A percentile compares a stretch with the other conserved stretches of the same genome.
Evolutionary conservation across 495 filamentous ascomycete genomes (phyloP).

Genomic region (Penicillium canescens): DNA sequence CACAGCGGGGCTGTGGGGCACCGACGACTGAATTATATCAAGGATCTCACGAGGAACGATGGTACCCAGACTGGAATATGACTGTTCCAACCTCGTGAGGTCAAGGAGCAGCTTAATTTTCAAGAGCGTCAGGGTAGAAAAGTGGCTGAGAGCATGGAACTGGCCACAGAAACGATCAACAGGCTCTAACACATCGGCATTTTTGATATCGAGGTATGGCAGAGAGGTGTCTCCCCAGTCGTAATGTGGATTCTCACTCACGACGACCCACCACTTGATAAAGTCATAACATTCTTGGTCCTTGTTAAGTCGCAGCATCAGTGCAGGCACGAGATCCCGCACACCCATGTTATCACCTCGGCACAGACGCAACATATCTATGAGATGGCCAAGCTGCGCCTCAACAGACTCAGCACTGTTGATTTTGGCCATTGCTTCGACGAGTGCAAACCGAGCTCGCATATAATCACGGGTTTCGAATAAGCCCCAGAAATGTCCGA

Average conservation of each 20-base stretch:
- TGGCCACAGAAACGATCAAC: neutral
- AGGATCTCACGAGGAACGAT: neutral
- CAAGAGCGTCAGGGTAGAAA: neutral
- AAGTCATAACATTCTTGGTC: too few relatives aligned
- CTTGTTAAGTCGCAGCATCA: too few relatives aligned
- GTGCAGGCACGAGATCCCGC: too few relatives aligned
- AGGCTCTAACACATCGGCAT: neutral
- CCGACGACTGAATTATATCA: neutral
- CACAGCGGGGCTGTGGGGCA: neutral
- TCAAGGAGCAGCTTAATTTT: neutral
- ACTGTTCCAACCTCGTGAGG: neutral
- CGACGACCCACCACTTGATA: too few relatives aligned
- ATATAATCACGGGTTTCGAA: too few relatives aligned
- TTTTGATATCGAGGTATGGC: neutral
- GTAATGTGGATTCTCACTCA: neutral
- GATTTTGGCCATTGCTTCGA: too few relatives aligned
- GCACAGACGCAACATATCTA: too few relatives aligned
- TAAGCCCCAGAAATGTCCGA: too few relatives aligned
- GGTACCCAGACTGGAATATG: neutral
- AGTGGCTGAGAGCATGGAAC: neutral
- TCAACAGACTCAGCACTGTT: too few relatives aligned
- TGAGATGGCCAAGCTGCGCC: too few relatives aligned
- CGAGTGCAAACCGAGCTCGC: too few relatives aligned
- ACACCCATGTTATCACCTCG: too few relatives aligned
- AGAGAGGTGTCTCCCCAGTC: neutral